Conservation (phyloP, 306 rosid genomes). For the Cicer judaicum region DNA sequence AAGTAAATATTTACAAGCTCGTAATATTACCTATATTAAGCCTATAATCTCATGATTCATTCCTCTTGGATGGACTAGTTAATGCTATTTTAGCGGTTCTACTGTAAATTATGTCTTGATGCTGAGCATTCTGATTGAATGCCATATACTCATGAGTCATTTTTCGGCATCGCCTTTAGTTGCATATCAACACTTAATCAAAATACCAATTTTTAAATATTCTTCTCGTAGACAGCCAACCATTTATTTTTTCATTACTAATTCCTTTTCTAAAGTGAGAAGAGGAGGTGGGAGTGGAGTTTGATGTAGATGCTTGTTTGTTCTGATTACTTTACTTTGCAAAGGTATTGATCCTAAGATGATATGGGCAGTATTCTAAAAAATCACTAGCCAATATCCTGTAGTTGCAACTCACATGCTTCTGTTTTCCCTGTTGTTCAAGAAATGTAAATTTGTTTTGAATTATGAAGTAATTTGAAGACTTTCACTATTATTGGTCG, state of each 20-base stretch:
- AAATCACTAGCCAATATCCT: conserved; percentile 1
- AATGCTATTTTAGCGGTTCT: conserved; percentile 2
- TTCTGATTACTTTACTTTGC: conserved; percentile 28
- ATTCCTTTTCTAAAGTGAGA: not conserved
- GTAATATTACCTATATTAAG: conserved; percentile 5
- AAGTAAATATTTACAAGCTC: not conserved
- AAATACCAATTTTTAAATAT: not conserved
- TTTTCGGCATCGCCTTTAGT: conserved; percentile 21
- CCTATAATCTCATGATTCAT: conserved; percentile 4
- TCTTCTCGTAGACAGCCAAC: conserved; percentile 12
- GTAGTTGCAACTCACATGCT: not conserved
- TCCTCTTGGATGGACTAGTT: not conserved
- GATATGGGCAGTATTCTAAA: not conserved
- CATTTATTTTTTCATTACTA: not conserved
- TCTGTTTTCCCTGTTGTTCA: conserved; percentile 4
- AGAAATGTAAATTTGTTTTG: conserved; percentile 1
- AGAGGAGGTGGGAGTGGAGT: not conserved
- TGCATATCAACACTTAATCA: conserved; percentile 4
- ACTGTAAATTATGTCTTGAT: conserved; percentile 3
- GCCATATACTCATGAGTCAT: not conserved
- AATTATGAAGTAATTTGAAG: conserved; percentile 12
- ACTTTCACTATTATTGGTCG: not conserved
- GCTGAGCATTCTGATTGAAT: conserved; percentile 10
- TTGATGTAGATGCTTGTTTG: conserved; percentile 14
- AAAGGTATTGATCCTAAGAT: conserved; percentile 10